Percentiles rank a stretch among this genome's conserved stretches.
phyloP scores from a whole-genome alignment of 352 stramenopile genomes.

The Phytopythium chamaehyphon region DNA sequence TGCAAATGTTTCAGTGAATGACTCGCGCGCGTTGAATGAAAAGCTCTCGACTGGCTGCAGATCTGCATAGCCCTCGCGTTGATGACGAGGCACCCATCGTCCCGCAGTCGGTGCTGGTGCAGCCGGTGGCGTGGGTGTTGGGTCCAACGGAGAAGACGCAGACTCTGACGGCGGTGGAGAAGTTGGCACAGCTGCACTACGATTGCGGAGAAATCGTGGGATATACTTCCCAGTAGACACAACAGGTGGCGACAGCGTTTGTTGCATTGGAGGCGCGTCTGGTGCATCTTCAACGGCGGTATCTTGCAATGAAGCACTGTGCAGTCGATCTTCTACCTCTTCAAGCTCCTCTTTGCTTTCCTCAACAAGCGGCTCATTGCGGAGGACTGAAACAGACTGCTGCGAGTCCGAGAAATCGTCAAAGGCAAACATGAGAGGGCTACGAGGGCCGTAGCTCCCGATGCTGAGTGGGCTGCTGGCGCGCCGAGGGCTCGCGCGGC shows the following conservation, averaged over 20 bases:
- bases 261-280: constrained; percentile 33
- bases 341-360: constrained; percentile 19
- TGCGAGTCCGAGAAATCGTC: constrained; percentile 51
- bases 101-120: constrained; percentile 30
- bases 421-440: constrained; percentile 76
- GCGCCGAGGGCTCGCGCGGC: constrained; percentile 44
- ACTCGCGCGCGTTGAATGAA: constrained; percentile 42
- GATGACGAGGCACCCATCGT: constrained; percentile 49
- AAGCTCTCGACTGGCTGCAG: constrained; percentile 45
- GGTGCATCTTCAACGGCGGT: constrained; percentile 2
- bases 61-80: constrained; percentile 48
- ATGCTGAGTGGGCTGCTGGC: constrained; percentile 58
- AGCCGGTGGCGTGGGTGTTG: constrained; percentile 7
- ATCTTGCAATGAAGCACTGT: too few species aligned
- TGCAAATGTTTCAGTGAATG: constrained; percentile 48
- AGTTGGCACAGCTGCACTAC: constrained; percentile 36
- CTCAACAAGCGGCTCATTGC: constrained; percentile 13
- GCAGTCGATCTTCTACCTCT: constrained; percentile 4
- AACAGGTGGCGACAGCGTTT: constrained; percentile 55
- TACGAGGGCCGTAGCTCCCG: constrained; percentile 54
- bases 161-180: constrained; percentile 30
- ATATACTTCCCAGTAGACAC: constrained; percentile 55
- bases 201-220: constrained; percentile 68
- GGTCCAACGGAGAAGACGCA: constrained; percentile 30
- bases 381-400: constrained; percentile 6